These are phyloP conservation scores for Candida schatavii DNA, from an alignment of 805 yeast genomes.

Conservation along the genomic window DNA sequence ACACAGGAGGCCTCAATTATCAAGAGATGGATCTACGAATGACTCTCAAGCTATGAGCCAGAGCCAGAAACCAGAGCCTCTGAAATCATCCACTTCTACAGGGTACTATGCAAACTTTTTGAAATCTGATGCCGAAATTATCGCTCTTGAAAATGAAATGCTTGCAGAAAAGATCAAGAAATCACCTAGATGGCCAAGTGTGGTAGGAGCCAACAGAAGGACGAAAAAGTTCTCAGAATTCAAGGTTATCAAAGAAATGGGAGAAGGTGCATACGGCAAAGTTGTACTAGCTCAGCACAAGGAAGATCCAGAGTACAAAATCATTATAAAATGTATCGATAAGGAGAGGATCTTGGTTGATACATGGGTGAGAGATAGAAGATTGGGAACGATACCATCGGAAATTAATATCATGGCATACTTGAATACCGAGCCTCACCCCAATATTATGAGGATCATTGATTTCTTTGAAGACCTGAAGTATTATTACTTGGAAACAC, in stretches of 20 bases:
- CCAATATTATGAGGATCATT: slow-evolving; percentile 77
- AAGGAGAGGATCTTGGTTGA: slow-evolving; percentile 93
- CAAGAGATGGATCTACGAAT: not conserved
- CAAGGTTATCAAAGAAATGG: slow-evolving; percentile 69
- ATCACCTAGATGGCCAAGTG: slow-evolving; percentile 48
- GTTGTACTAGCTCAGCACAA: slow-evolving; percentile 77
- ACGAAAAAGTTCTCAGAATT: slow-evolving; percentile 73
- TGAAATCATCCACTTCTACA: not conserved
- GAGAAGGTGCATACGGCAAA: slow-evolving; percentile 96
- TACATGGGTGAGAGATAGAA: slow-evolving; percentile 94
- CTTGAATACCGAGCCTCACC: slow-evolving; percentile 76
- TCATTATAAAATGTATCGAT: slow-evolving; percentile 84
- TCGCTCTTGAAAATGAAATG: slow-evolving; percentile 39
- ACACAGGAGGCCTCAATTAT: not conserved
- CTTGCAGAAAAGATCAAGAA: slow-evolving; percentile 32
- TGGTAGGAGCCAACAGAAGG: slow-evolving; percentile 64
- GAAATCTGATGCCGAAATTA: slow-evolving; percentile 3
- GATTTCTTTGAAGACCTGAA: slow-evolving; percentile 93
- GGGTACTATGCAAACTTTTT: not conserved
- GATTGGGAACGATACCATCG: slow-evolving; percentile 90
- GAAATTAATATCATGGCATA: slow-evolving; percentile 91
- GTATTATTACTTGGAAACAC: slow-evolving; percentile 87
- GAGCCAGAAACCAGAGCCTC: not conserved
- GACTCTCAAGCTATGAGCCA: not conserved
- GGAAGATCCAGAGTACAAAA: slow-evolving; percentile 58